Percentiles rank a stretch among this genome's conserved stretches.
Evolutionary conservation across 441 rosid species (phyloP).

Genomic region (Eugenia klotzschiana): DNA sequence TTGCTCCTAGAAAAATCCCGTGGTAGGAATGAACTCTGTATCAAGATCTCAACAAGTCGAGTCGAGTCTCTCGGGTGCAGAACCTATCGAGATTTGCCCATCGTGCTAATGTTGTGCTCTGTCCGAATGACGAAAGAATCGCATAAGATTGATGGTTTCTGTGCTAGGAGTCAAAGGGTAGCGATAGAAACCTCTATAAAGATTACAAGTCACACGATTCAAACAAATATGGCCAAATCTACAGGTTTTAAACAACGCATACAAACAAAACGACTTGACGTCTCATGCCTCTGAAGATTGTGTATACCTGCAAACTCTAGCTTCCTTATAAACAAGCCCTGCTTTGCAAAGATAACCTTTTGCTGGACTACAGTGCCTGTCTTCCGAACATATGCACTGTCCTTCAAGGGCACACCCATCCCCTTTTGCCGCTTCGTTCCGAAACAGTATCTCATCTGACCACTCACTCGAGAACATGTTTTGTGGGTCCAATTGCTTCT

Average conservation of each 20-base stretch:
- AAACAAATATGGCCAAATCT: not conserved
- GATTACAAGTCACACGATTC: not conserved
- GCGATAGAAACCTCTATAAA: not conserved
- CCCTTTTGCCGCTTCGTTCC: constrained; percentile 18
- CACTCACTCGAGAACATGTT: constrained; percentile 54
- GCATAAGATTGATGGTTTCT: not conserved
- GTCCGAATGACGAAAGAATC: not conserved
- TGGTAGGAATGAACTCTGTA: not conserved
- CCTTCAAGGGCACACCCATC: constrained; percentile 87
- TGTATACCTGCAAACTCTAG: constrained; percentile 56
- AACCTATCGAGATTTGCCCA: not conserved
- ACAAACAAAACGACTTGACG: not conserved
- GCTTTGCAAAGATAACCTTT: constrained; percentile 48
- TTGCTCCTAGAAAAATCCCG: not conserved
- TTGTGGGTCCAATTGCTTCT: constrained; percentile 52
- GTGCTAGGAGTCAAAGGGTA: not conserved
- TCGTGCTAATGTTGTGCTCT: not conserved
- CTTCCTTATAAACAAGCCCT: constrained; percentile 54
- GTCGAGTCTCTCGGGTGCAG: not conserved
- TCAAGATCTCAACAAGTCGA: not conserved
- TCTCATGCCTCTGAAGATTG: not conserved
- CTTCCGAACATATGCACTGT: constrained; percentile 67
- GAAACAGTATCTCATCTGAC: constrained; percentile 49
- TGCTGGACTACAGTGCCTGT: constrained; percentile 50
- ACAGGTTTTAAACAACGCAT: not conserved